Percentiles rank a stretch among this genome's conserved stretches.
Conservation (phyloP, 2,329 filamentous ascomycete genomes). For the Fusarium sp. region DNA sequence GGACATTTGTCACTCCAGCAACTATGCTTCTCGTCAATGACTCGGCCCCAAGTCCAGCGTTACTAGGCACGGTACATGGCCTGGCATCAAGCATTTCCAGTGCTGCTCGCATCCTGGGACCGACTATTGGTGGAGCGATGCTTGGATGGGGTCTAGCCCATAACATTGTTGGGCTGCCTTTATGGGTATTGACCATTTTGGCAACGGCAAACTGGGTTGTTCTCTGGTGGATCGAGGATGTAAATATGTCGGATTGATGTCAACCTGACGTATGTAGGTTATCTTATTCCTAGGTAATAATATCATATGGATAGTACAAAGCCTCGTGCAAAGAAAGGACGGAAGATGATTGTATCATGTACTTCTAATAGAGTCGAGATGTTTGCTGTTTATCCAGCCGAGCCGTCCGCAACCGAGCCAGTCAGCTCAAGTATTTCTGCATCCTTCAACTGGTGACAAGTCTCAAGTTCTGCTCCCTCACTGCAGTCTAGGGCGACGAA, state of each 20-base stretch:
- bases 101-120: slow-evolving; percentile 61
- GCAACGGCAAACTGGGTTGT: neutral
- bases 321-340: too few relatives aligned
- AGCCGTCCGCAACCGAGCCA: too few relatives aligned
- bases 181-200: slow-evolving; percentile 3
- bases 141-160: slow-evolving; percentile 59
- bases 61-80: slow-evolving; percentile 68
- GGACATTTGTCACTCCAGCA: slow-evolving; percentile 73
- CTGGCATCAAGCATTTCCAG: slow-evolving; percentile 63
- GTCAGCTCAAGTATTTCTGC: too few relatives aligned
- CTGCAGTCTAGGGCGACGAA: too few relatives aligned
- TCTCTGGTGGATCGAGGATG: slow-evolving; percentile 11
- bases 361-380: too few relatives aligned
- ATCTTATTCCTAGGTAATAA: too few relatives aligned
- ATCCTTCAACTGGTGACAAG: too few relatives aligned
- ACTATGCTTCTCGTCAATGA: slow-evolving; percentile 71
- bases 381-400: too few relatives aligned
- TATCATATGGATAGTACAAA: too few relatives aligned
- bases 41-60: slow-evolving; percentile 67
- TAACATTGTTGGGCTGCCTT: slow-evolving; percentile 3
- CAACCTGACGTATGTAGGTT: too few relatives aligned
- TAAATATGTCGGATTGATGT: slow-evolving; percentile 12
- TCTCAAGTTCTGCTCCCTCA: too few relatives aligned
- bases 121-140: slow-evolving; percentile 61
- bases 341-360: too few relatives aligned